Base-by-base conservation (phyloP, 805 yeast genomes). In the Cyberlindnera xylosilytica region DNA sequence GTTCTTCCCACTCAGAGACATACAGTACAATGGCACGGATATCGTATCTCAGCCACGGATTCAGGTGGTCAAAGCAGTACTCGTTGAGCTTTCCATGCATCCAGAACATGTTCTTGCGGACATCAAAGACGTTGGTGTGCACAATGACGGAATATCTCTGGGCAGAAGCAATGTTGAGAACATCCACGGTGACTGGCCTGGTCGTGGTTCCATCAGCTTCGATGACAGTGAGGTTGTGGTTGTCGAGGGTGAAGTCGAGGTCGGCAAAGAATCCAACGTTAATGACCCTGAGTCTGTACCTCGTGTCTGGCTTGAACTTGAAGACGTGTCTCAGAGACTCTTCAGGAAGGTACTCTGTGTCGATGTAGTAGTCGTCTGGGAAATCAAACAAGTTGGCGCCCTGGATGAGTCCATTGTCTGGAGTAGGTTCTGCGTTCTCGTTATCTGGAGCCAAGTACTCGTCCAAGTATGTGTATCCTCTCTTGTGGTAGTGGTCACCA, bases 91-190 rank as follows among this genome's bases (percentile, higher is more conserved):
- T 58, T 4, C 69, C 70, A 26, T 67, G 63, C 59, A 68, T 56
- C 70, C 70, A 68, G 46, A 63, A 64, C 38, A 54, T 77, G 62
- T 43, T 74, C 74, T 12, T 44, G 52, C 16, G 32, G 8, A 36
- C 54, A 41, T 45, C 45, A 57, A 76, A 80, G 58, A 75, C 66
- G 73, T 37, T 65, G 63, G 50, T 56, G 60, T 85, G 72, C 22
- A 64, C 68, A 29, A 83, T 51, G 42, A 82, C 64, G 13, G 85
- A 74, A 57, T 81, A 77, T 46, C 95, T 66, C 62, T 85, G 91
- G 9, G 87, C 90, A 16, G 79, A 85, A 66, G 63, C 50, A 29
- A 46, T 46, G 41, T 40, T 42, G 20, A 43, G 28, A 7, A 46
- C 50, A 15, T 65, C 69, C 7, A 74, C 70, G 36, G 61, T 63